Base-by-base conservation (phyloP, 768 basidiomycete genomes). In the Mycena venus region DNA sequence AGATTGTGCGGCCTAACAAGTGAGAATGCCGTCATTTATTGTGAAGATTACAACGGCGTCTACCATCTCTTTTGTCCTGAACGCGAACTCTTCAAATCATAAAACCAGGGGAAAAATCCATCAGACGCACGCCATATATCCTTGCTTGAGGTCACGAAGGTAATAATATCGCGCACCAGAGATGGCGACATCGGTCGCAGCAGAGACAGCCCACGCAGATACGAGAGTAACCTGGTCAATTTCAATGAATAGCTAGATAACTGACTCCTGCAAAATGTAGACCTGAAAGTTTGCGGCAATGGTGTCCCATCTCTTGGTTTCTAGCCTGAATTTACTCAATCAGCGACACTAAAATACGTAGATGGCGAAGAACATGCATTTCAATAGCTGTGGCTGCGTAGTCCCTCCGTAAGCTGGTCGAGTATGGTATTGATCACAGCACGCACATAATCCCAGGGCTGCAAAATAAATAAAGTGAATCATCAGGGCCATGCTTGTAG, bases 91-190 rank as follows among this genome's bases (percentile, higher is more conserved):
- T 27, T 31, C 10, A 19, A 4, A 47, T 42, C 19, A 29, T 21
- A 53, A n/a, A n/a, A n/a, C n/a, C n/a, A 10, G 1, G 12, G 27
- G 17, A 19, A 17, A 11, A 7, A 36, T 19, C n/a, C n/a, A 23
- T 5, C n/a, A 9, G 4, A 64, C 61, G 32, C 34, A 71, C 70
- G 29, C 23, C 34, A 38, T 63, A 38, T 68, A 73, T 7, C 73
- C 72, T 34, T 73, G 66, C 29, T 62, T 73, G 38, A 75, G 55
- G 29, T 68, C 66, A 34, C 47, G 69, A 21, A 75, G 69, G n/a
- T 60, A 71, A 51, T 66, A 71, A 31, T 75, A 75, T 49, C 74
- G 56, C 23, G 74, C 64, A n/a, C 23, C 32, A 38, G 74, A 62
- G 5, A 75, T 42, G 1, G 71, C 10, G n/a, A 75, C 60, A 38